Conservation (phyloP, 1,284 basidiomycete genomes). For the Tilletia caries region DNA sequence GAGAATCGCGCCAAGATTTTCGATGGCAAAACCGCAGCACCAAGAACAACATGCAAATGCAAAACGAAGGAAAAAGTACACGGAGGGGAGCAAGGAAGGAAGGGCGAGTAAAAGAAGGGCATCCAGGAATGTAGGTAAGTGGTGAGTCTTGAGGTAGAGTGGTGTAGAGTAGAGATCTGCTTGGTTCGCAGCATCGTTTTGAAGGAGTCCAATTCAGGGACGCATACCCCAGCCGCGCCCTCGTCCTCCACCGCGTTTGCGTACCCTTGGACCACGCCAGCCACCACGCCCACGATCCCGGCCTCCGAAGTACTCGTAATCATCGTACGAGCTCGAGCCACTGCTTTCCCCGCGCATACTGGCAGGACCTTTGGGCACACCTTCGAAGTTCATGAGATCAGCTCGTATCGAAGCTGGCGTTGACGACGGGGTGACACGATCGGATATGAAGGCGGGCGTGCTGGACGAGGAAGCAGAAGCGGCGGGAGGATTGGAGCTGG, state of each 20-base stretch:
- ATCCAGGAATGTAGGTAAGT: too few species aligned
- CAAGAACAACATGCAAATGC: too few species aligned
- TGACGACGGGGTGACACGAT: neutral
- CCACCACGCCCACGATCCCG: neutral
- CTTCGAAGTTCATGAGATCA: conserved; percentile 27
- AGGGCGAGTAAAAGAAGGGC: too few species aligned
- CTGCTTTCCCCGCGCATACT: conserved; percentile 28
- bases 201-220: neutral
- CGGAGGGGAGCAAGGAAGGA: too few species aligned
- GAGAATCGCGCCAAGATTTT: too few species aligned
- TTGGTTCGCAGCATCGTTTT: too few species aligned
- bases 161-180: too few species aligned
- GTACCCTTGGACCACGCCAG: conserved; percentile 1
- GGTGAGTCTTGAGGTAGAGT: too few species aligned
- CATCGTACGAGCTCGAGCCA: conserved; percentile 8
- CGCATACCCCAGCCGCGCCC: conserved; percentile 1
- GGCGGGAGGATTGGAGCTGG: neutral
- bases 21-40: too few species aligned
- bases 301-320: neutral
- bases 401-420: neutral
- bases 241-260: conserved; percentile 1
- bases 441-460: neutral
- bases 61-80: too few species aligned
- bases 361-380: conserved; percentile 36
- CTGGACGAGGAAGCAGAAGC: neutral